Base-by-base conservation (phyloP, 2,329 filamentous ascomycete species). In the Penicillium occitanis region DNA sequence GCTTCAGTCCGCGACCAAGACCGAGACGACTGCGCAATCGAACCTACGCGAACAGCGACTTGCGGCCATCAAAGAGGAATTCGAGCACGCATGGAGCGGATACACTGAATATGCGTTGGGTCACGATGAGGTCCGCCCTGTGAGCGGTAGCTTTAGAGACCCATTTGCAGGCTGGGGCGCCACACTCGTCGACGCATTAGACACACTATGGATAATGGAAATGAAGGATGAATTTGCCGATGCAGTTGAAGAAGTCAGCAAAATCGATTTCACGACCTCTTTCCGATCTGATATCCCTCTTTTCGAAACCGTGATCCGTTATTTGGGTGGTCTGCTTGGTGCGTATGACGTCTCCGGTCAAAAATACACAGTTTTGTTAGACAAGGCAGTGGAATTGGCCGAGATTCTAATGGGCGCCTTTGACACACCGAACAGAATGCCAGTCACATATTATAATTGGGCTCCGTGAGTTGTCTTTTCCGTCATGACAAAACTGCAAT, bases 391-490 rank as follows among this genome's bases (percentile, higher is more conserved):
- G 42, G 90, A 94, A 77, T 85, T 95, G 30, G 92, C 88, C 46
- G 90, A 94, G 72, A 85, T 96, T 67, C 81, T 96, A 37, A 92
- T 93, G 81, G 88, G 90, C 63, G 86, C 90, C 3, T 96, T 96
- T 72, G 92, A 96, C 77, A 97, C 94, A 0, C 93, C 93, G 0
- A 97, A 98, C 76, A 88, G 92, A 71, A 96, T 98, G 91, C 93
- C 94, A 2, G 80, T 92, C 5, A 85, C 92, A 5, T 93, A 89
- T 77, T 96, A 94, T 78, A 81, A 85, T 68, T 97, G 91, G 91
- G 86, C 87, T 71, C 91, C 90, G 70, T 85, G 73, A 76, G 80
- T 79, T 63, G 14, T 33, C 60, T 60, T 62, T 35, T 55, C 19
- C 63, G 35, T 46, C 37, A 40, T 63, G 25, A 19, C 35, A 40